Evolutionary conservation across 352 stramenopile species (phyloP).

Genomic region (Blastocystis sp.): DNA sequence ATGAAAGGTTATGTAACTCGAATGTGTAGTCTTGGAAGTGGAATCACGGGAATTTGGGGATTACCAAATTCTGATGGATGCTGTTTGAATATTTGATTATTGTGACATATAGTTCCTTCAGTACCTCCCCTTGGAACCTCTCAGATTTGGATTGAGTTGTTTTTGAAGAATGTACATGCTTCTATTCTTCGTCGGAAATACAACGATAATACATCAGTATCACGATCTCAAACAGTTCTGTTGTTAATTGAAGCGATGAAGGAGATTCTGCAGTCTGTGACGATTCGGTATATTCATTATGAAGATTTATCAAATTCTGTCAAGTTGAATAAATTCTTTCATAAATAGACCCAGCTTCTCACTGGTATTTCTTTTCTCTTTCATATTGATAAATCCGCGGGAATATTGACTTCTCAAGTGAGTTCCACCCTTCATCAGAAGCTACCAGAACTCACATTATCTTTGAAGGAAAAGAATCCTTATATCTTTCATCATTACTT

Average conservation of each 20-base stretch:
- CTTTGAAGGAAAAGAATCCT: slow-evolving; percentile 35
- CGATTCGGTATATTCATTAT: background rate
- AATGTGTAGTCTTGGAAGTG: slow-evolving; percentile 5
- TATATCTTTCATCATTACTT: slow-evolving; percentile 58
- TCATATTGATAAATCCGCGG: background rate
- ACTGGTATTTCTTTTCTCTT: slow-evolving; percentile 1
- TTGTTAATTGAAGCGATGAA: background rate
- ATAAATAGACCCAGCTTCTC: slow-evolving; percentile 16
- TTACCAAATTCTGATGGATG: slow-evolving; percentile 9
- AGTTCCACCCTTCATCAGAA: background rate
- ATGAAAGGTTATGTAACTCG: slow-evolving; percentile 4
- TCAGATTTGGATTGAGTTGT: background rate
- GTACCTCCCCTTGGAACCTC: background rate
- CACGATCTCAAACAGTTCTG: background rate
- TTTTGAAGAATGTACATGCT: background rate
- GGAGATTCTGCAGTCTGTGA: background rate
- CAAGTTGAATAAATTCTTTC: background rate
- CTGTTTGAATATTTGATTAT: background rate
- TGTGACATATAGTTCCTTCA: background rate
- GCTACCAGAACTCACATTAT: background rate
- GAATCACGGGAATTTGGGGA: slow-evolving; percentile 14
- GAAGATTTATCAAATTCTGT: background rate
- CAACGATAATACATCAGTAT: background rate
- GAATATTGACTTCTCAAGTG: background rate
- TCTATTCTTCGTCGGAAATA: slow-evolving; percentile 43